A percentile compares a stretch with the other conserved stretches of the same genome.
phyloP scores from a whole-genome alignment of 169 alveolate genomes.

The Plasmodium berghei region DNA sequence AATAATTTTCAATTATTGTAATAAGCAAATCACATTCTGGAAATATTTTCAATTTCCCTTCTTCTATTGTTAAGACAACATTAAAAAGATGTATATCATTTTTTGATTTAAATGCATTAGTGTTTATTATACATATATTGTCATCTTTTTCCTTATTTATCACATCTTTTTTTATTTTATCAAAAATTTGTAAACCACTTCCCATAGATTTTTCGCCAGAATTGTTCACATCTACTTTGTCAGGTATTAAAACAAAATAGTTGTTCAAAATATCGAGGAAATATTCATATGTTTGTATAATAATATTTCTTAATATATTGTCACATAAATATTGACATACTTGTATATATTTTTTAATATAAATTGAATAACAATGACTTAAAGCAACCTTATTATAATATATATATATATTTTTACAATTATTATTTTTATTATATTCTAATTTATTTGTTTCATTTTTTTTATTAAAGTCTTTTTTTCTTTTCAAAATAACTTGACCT shows the following conservation, averaged over 20 bases:
- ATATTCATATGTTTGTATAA: slow-evolving; percentile 31
- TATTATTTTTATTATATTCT: background rate
- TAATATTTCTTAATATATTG: slow-evolving; percentile 17
- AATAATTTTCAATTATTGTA: slow-evolving; percentile 8
- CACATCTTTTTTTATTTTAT: too few relatives aligned
- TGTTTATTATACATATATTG: background rate
- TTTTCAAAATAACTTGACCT: background rate
- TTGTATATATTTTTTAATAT: slow-evolving; percentile 38
- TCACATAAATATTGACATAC: slow-evolving; percentile 55
- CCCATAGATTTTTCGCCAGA: background rate
- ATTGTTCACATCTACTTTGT: background rate
- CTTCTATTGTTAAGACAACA: slow-evolving; percentile 16
- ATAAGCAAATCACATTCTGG: slow-evolving; percentile 40
- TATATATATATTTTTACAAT: slow-evolving; percentile 1
- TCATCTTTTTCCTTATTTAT: background rate
- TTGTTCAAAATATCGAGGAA: slow-evolving; percentile 12
- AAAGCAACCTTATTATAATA: slow-evolving; percentile 52
- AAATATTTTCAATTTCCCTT: slow-evolving; percentile 1
- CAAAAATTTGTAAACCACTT: background rate
- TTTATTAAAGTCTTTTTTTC: background rate
- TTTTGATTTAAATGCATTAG: background rate
- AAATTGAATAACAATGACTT: slow-evolving; percentile 35
- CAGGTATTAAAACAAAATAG: slow-evolving; percentile 11
- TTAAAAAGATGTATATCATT: slow-evolving; percentile 41
- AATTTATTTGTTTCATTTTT: background rate